These are phyloP conservation scores for Eucommia ulmoides DNA, from an alignment of 257 asterid genomes.

Conservation along the genomic window DNA sequence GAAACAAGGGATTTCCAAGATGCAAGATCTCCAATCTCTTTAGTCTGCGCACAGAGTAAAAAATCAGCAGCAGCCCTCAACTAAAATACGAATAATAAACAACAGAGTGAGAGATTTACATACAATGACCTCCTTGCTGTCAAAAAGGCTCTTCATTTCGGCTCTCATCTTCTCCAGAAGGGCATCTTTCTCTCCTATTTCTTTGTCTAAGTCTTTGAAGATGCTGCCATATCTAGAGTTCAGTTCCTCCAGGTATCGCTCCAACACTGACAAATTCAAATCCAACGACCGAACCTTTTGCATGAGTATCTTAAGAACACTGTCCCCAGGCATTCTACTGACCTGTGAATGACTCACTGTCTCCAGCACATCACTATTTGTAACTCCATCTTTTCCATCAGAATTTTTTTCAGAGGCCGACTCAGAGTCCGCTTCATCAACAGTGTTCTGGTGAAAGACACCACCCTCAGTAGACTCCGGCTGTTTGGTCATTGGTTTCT, in stretches of 20 bases:
- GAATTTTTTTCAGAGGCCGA: constrained; percentile 17
- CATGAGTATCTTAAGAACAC: constrained; percentile 89
- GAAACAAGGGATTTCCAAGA: constrained; percentile 80
- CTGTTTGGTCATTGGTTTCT: constrained; percentile 27
- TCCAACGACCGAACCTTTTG: constrained; percentile 78
- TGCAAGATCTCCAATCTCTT: constrained; percentile 51
- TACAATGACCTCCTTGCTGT: constrained; percentile 67
- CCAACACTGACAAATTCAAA: constrained; percentile 69
- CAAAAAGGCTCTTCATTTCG: constrained; percentile 43
- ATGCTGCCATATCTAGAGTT: constrained; percentile 57
- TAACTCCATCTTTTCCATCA: constrained; percentile 27
- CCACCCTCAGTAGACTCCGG: constrained; percentile 22
- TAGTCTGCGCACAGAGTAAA: constrained; percentile 28
- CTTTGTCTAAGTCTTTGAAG: constrained; percentile 52
- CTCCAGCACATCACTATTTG: constrained; percentile 40
- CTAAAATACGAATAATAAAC: not conserved
- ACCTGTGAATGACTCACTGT: constrained; percentile 66
- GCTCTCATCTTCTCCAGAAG: constrained; percentile 49
- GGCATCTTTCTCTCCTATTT: constrained; percentile 40
- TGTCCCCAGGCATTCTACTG: constrained; percentile 93
- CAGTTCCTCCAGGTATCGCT: constrained; percentile 71
- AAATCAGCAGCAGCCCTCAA: not conserved
- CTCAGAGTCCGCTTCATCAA: constrained; percentile 35
- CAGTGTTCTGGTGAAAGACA: constrained; percentile 21
- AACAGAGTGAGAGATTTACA: constrained; percentile 9